Percentiles rank a stretch among this genome's conserved stretches.
Conservation (phyloP, 257 asterid genomes). For the Penstemon barbatus region DNA sequence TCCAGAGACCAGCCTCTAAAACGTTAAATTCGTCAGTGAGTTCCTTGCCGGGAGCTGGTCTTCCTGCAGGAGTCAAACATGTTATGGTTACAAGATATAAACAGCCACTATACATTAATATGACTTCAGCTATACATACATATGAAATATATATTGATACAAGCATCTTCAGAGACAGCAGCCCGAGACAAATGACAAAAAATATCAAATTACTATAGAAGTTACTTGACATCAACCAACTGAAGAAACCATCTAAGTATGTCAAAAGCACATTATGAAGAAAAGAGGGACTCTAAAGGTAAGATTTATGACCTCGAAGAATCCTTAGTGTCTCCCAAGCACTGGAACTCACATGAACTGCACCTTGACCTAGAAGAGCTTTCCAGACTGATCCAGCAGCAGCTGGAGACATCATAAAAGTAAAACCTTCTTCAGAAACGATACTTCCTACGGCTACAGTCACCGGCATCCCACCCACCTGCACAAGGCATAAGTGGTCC, state of each 20-base stretch:
- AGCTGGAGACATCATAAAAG: slow-evolving; percentile 70
- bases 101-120: slow-evolving; percentile 9
- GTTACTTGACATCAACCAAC: slow-evolving; percentile 13
- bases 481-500: slow-evolving; percentile 29
- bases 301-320: slow-evolving; percentile 62
- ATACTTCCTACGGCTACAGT: slow-evolving; percentile 89
- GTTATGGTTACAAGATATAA: slow-evolving; percentile 14
- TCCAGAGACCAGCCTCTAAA: slow-evolving; percentile 94
- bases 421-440: slow-evolving; percentile 77
- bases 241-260: neutral
- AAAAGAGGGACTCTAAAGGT: neutral
- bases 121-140: neutral
- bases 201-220: neutral
- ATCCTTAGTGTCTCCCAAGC: slow-evolving; percentile 94
- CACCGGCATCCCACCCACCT: slow-evolving; percentile 88
- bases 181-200: slow-evolving; percentile 18
- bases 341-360: slow-evolving; percentile 65
- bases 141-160: slow-evolving; percentile 16
- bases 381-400: slow-evolving; percentile 67
- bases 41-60: slow-evolving; percentile 93
- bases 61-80: slow-evolving; percentile 54
- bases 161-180: slow-evolving; percentile 20
- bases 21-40: slow-evolving; percentile 88
- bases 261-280: slow-evolving; percentile 18
- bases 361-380: slow-evolving; percentile 71